Evolutionary conservation across 768 basidiomycete genomes (phyloP).

Genomic region (Pleurotus platypus): DNA sequence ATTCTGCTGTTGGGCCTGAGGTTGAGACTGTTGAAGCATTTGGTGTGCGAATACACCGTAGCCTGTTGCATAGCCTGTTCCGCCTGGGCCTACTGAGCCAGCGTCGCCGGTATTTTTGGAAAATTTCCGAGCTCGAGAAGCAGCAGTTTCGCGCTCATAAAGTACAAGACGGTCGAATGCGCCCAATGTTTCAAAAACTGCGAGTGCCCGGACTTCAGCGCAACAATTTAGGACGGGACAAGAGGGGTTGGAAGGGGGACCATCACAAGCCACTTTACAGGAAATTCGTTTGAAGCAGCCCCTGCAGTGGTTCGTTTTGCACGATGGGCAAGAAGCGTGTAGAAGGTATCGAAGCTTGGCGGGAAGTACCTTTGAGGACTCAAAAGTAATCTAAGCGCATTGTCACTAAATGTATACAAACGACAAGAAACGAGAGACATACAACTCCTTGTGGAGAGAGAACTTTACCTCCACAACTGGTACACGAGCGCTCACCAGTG

Average conservation of each 20-base stretch:
- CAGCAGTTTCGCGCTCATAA: constrained; percentile 34
- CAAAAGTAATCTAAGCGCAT: constrained; percentile 23
- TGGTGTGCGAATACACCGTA: not conserved
- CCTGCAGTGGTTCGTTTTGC: constrained; percentile 43
- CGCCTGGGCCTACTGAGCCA: constrained; percentile 44
- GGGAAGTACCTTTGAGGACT: constrained; percentile 19
- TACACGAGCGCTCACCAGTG: constrained; percentile 28
- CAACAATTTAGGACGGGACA: constrained; percentile 42
- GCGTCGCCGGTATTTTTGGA: constrained; percentile 18
- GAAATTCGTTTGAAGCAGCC: constrained; percentile 39
- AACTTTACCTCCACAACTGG: constrained; percentile 31
- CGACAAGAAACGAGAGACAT: constrained; percentile 18
- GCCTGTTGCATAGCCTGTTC: constrained; percentile 44
- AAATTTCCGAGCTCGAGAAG: constrained; percentile 31
- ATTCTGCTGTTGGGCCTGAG: not conserved
- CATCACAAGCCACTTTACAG: constrained; percentile 41
- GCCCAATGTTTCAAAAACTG: constrained; percentile 45
- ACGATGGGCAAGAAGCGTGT: constrained; percentile 39
- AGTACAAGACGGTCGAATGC: constrained; percentile 46
- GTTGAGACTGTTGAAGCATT: not conserved
- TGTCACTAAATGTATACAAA: not conserved
- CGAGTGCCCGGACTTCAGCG: constrained; percentile 44
- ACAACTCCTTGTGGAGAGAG: constrained; percentile 40
- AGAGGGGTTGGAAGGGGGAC: constrained; percentile 21
- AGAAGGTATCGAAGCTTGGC: constrained; percentile 30